These are phyloP conservation scores for Rhodotorula sp. DNA, from an alignment of 1,284 basidiomycete genomes.

Conservation along the genomic window DNA sequence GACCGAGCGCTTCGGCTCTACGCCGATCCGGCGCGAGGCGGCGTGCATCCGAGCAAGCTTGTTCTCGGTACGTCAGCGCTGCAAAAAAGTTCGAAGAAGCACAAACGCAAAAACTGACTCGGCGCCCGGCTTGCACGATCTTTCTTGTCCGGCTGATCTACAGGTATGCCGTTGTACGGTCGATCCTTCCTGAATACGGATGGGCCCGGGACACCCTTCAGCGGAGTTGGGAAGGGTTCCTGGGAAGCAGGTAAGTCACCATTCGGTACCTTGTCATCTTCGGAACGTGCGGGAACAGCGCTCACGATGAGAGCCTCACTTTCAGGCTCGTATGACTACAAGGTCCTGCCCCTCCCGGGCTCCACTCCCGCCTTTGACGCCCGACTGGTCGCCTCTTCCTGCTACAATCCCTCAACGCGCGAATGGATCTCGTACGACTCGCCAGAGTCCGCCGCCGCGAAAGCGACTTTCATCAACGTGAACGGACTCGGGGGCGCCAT, in stretches of 20 bases:
- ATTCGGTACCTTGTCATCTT: not conserved
- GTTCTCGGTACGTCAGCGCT: constrained; percentile 61
- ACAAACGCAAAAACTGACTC: not conserved
- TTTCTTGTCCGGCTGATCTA: not conserved
- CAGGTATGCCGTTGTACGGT: constrained; percentile 80
- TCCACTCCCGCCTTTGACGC: constrained; percentile 67
- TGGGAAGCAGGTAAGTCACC: constrained; percentile 55
- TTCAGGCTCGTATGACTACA: constrained; percentile 37
- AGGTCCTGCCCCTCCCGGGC: constrained; percentile 59
- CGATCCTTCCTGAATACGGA: constrained; percentile 74
- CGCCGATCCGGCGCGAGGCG: constrained; percentile 53
- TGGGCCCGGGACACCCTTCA: constrained; percentile 72
- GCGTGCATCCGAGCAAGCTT: constrained; percentile 71
- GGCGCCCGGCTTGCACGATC: not conserved
- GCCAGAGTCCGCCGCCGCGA: constrained; percentile 66
- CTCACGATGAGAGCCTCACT: not conserved
- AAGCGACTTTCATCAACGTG: constrained; percentile 68
- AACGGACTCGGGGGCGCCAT: constrained; percentile 41
- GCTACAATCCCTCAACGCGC: constrained; percentile 63
- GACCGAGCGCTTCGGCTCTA: constrained; percentile 70
- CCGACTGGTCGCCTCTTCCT: constrained; percentile 71
- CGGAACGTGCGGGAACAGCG: not conserved
- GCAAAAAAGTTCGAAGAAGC: not conserved
- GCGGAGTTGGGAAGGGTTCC: constrained; percentile 71
- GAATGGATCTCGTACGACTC: constrained; percentile 75